phyloP scores from a whole-genome alignment of 1,284 basidiomycete species.

The Malassezia nana region DNA sequence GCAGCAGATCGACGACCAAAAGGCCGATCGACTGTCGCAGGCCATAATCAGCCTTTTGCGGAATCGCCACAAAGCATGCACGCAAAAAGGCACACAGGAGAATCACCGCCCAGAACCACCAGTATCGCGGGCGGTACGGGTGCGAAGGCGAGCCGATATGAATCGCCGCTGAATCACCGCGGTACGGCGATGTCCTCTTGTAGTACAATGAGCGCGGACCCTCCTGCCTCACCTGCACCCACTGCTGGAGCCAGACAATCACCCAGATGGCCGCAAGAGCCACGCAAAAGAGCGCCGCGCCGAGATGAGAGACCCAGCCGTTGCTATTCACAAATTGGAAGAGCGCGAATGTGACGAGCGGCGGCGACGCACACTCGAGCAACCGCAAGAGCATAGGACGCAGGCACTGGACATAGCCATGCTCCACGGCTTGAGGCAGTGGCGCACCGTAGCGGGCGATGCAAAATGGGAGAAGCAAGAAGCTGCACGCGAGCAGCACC shows the following conservation, averaged over 20 bases:
- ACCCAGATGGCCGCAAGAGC: constrained; percentile 22
- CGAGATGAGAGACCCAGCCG: constrained; percentile 38
- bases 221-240: constrained; percentile 14
- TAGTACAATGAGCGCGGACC: constrained; percentile 28
- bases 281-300: constrained; percentile 30
- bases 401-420: not conserved
- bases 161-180: constrained; percentile 17
- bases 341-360: constrained; percentile 33
- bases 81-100: constrained; percentile 31
- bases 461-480: constrained; percentile 21
- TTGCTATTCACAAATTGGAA: constrained; percentile 40
- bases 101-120: constrained; percentile 35
- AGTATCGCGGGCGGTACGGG: constrained; percentile 33
- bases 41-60: constrained; percentile 25
- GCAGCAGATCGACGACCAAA: constrained; percentile 35
- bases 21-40: constrained; percentile 42
- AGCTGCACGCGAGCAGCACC: constrained; percentile 20
- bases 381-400: constrained; percentile 5
- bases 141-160: constrained; percentile 29
- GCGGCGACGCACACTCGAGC: constrained; percentile 7
- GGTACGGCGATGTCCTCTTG: constrained; percentile 21
- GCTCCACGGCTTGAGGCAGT: not conserved
- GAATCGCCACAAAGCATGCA: constrained; percentile 39
- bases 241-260: constrained; percentile 19
- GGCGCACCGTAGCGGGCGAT: not conserved